phyloP scores from a whole-genome alignment of 176 grass and related monocot species.

The Juncus effusus region DNA sequence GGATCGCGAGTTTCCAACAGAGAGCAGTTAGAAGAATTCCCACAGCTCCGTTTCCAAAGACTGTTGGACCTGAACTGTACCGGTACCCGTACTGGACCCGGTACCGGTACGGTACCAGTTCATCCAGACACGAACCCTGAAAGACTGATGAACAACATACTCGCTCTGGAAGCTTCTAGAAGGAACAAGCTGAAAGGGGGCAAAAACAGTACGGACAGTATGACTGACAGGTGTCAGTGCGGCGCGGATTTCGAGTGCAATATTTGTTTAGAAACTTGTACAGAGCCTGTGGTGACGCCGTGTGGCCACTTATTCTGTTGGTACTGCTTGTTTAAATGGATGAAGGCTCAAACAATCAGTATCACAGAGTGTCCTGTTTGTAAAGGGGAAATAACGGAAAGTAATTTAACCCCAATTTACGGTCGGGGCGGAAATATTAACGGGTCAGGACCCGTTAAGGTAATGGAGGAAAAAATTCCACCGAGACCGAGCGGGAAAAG shows the following conservation, averaged over 20 bases:
- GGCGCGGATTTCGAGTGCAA: slow-evolving; percentile 70
- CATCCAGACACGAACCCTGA: slow-evolving; percentile 39
- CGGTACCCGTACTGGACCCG: slow-evolving; percentile 29
- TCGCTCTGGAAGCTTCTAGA: slow-evolving; percentile 44
- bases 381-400: slow-evolving; percentile 57
- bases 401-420: slow-evolving; percentile 71
- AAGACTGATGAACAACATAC: slow-evolving; percentile 48
- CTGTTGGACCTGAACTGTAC: slow-evolving; percentile 51
- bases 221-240: slow-evolving; percentile 35
- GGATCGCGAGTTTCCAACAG: background rate
- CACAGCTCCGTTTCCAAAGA: slow-evolving; percentile 54
- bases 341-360: slow-evolving; percentile 36
- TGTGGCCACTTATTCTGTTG: slow-evolving; percentile 96
- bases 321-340: slow-evolving; percentile 79
- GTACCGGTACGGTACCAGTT: background rate
- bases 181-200: slow-evolving; percentile 34
- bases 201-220: slow-evolving; percentile 36
- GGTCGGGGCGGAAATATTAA: slow-evolving; percentile 42
- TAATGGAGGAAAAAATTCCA: slow-evolving; percentile 34
- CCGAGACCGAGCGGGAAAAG: slow-evolving; percentile 55
- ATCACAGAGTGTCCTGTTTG: slow-evolving; percentile 76
- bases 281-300: slow-evolving; percentile 66
- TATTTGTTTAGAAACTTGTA: slow-evolving; percentile 70
- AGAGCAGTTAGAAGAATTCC: slow-evolving; percentile 23
- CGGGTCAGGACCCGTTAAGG: slow-evolving; percentile 12